phyloP scores from a whole-genome alignment of 805 yeast species.

The Kodamaea hsintzibuensis region DNA sequence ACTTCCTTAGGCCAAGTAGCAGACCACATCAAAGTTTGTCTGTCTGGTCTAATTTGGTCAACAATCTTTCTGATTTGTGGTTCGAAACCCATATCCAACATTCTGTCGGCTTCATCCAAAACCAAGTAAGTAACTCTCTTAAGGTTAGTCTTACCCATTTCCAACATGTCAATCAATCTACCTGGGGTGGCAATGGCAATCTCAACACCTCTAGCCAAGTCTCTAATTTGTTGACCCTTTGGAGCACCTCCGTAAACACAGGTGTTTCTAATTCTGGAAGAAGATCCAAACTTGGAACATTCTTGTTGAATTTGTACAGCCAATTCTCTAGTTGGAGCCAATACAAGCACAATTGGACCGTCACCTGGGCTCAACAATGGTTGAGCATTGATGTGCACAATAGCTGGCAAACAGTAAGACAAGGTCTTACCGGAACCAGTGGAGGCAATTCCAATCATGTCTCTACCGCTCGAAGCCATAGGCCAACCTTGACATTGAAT shows the following conservation, averaged over 20 bases:
- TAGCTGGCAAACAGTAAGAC: conserved; percentile 94
- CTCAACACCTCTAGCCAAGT: conserved; percentile 91
- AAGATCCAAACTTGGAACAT: conserved; percentile 89
- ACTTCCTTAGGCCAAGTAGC: conserved; percentile 99
- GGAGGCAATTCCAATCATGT: conserved; percentile 98
- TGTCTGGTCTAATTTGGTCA: conserved; percentile 97
- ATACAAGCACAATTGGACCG: conserved; percentile 93
- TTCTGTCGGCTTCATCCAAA: conserved; percentile 98
- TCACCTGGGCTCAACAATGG: conserved; percentile 91
- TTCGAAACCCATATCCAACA: conserved; percentile 99
- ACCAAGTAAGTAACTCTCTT: conserved; percentile 96
- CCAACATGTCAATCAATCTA: conserved; percentile 96
- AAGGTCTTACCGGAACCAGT: conserved; percentile 99
- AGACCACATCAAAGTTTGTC: conserved; percentile 99
- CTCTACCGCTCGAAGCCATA: conserved; percentile 98
- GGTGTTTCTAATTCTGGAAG: conserved; percentile 92
- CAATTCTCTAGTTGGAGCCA: conserved; percentile 98
- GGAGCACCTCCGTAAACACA: conserved; percentile 99
- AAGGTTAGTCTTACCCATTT: conserved; percentile 90
- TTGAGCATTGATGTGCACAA: conserved; percentile 97
- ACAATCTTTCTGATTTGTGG: conserved; percentile 99
- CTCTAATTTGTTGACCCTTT: conserved; percentile 96
- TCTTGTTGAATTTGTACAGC: conserved; percentile 97
- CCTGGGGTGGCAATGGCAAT: conserved; percentile 98
- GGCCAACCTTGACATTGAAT: conserved; percentile 99